A percentile compares a stretch with the other conserved stretches of the same genome.
Evolutionary conservation across 306 rosid species (phyloP).

Genomic region (Canavalia gladiata): DNA sequence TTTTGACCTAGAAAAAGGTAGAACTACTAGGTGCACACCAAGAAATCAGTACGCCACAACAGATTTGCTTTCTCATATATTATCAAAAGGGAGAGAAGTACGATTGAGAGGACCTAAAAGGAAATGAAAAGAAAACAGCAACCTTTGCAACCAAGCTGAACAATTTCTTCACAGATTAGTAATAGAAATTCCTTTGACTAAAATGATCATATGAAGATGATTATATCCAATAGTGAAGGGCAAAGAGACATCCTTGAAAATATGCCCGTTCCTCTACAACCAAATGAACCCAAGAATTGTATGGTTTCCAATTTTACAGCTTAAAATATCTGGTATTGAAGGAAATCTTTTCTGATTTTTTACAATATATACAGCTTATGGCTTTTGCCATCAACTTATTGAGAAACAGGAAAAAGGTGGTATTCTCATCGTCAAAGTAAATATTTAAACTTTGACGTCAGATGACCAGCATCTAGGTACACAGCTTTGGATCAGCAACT

Average conservation of each 20-base stretch:
- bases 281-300: background rate
- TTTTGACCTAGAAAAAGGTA: conserved; percentile 4
- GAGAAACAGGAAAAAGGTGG: background rate
- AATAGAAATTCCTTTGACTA: background rate
- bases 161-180: background rate
- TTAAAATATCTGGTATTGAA: background rate
- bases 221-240: background rate
- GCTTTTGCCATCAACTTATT: conserved; percentile 22
- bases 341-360: background rate
- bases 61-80: background rate
- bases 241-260: conserved; percentile 22
- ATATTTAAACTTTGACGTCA: background rate
- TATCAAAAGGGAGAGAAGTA: conserved; percentile 6
- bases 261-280: background rate
- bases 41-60: background rate
- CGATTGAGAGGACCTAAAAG: background rate
- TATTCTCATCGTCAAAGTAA: conserved; percentile 3
- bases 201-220: background rate
- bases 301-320: background rate
- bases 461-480: background rate
- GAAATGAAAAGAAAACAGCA: conserved; percentile 8
- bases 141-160: background rate
- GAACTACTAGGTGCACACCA: background rate
- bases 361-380: conserved; percentile 1
- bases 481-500: conserved; percentile 27